Evolutionary conservation across 2,329 filamentous ascomycete genomes (phyloP).

Genomic region (Gnomoniopsis smithogilvyi): DNA sequence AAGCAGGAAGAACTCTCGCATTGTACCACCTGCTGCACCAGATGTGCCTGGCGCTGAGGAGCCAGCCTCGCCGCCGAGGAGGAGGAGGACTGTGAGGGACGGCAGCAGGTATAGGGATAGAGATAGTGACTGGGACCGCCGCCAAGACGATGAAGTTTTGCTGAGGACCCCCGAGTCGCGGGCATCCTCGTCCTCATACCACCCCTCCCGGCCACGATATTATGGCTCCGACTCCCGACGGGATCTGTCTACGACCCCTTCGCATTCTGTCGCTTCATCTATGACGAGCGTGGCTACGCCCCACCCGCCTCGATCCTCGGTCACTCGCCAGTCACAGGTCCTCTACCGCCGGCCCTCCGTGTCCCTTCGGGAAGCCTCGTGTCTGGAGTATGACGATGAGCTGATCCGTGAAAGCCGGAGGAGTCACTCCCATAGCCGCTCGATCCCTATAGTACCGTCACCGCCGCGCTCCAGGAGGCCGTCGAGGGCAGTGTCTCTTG

Average conservation of each 20-base stretch:
- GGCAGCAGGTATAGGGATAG: constrained; percentile 20
- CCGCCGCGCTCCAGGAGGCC: constrained; percentile 34
- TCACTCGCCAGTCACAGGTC: constrained; percentile 22
- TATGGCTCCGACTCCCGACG: constrained; percentile 9
- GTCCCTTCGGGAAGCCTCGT: constrained; percentile 1
- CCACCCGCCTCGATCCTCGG: constrained; percentile 26
- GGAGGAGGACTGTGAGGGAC: constrained; percentile 25
- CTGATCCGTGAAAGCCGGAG: constrained; percentile 28
- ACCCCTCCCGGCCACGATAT: constrained; percentile 6
- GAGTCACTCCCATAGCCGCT: constrained; percentile 20
- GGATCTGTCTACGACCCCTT: constrained; percentile 14
- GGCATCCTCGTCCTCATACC: constrained; percentile 16
- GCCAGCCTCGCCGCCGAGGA: constrained; percentile 27
- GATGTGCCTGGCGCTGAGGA: constrained; percentile 27
- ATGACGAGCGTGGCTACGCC: constrained; percentile 28
- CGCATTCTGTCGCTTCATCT: constrained; percentile 22
- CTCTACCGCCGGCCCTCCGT: constrained; percentile 21
- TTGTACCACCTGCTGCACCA: constrained; percentile 21
- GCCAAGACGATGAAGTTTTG: constrained; percentile 11
- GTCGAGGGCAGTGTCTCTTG: constrained; percentile 23
- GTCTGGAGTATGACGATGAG: constrained; percentile 23
- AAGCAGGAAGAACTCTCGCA: constrained; percentile 20
- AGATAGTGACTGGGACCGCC: constrained; percentile 6
- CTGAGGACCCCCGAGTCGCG: constrained; percentile 16
- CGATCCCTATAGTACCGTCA: constrained; percentile 26